These are phyloP conservation scores for Grifola frondosa DNA, from an alignment of 1,284 basidiomycete species.

Conservation along the genomic window DNA sequence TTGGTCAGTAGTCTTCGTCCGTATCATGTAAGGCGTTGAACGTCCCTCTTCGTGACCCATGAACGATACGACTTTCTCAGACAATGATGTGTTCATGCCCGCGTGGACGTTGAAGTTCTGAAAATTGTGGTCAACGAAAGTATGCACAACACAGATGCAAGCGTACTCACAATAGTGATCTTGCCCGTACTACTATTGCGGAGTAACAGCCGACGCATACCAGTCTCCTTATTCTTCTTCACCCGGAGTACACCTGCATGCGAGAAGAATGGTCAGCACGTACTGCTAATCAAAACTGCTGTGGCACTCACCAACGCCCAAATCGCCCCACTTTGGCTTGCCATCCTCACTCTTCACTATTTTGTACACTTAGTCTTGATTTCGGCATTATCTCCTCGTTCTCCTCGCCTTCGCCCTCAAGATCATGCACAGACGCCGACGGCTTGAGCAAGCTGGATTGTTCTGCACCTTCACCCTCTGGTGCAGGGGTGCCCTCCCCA, in stretches of 20 bases:
- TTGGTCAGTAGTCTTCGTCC: slow-evolving; percentile 61
- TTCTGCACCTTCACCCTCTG: slow-evolving; percentile 37
- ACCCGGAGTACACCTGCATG: slow-evolving; percentile 59
- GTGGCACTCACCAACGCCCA: slow-evolving; percentile 54
- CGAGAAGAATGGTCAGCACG: not conserved
- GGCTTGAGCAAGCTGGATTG: slow-evolving; percentile 35
- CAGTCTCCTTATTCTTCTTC: slow-evolving; percentile 67
- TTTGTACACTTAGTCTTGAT: slow-evolving; percentile 65
- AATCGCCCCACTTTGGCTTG: slow-evolving; percentile 54
- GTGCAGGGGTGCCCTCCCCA: slow-evolving; percentile 36
- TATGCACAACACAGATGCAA: not conserved
- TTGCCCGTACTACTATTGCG: slow-evolving; percentile 73
- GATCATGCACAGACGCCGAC: slow-evolving; percentile 49
- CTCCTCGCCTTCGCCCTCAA: slow-evolving; percentile 81
- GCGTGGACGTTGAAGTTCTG: slow-evolving; percentile 71
- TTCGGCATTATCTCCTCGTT: slow-evolving; percentile 68
- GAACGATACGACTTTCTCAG: slow-evolving; percentile 57
- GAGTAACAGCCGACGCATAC: slow-evolving; percentile 56
- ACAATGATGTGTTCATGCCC: slow-evolving; percentile 49
- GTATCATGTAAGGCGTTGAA: slow-evolving; percentile 60
- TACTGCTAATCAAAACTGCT: not conserved
- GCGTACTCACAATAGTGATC: slow-evolving; percentile 59
- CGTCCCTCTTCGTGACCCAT: slow-evolving; percentile 66
- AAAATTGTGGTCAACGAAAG: not conserved
- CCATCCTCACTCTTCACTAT: slow-evolving; percentile 53